Conservation (phyloP, 1,284 basidiomycete genomes). For the Mycosarcoma maydis region DNA sequence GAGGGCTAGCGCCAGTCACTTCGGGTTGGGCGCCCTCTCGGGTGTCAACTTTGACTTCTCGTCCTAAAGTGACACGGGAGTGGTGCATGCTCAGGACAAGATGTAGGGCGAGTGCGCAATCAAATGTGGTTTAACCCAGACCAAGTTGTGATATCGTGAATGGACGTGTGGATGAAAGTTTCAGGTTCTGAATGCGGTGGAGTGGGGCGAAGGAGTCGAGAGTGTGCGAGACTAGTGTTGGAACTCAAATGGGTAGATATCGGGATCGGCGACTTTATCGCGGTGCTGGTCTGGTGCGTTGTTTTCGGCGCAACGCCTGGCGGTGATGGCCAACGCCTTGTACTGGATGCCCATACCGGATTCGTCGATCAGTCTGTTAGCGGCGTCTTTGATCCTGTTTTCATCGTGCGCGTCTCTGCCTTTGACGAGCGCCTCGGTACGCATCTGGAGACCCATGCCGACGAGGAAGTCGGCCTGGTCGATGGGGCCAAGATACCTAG, state of each 20-base stretch:
- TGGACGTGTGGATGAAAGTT: background rate
- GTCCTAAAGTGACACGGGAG: no score
- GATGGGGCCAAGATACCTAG: constrained; percentile 74
- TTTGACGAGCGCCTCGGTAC: constrained; percentile 73
- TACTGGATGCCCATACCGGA: constrained; percentile 73
- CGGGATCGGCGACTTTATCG: background rate
- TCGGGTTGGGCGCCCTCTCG: constrained; percentile 19
- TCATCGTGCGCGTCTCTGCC: constrained; percentile 71
- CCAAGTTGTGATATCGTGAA: no score
- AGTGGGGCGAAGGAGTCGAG: background rate
- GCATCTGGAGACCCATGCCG: constrained; percentile 72
- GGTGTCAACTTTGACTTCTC: constrained; percentile 40
- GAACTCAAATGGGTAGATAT: constrained; percentile 39
- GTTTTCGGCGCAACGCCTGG: background rate
- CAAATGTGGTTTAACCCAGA: no score
- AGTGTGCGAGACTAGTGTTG: constrained; percentile 1
- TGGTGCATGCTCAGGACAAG: no score
- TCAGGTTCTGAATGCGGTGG: no score
- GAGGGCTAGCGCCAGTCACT: constrained; percentile 32
- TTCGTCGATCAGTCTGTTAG: constrained; percentile 71
- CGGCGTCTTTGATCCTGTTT: constrained; percentile 69
- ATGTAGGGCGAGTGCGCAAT: no score
- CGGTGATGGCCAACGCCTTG: constrained; percentile 70
- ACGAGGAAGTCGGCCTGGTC: constrained; percentile 77
- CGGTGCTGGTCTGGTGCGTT: background rate